These are phyloP conservation scores for Solanum appendiculatum DNA, from an alignment of 257 asterid genomes.

Conservation along the genomic window DNA sequence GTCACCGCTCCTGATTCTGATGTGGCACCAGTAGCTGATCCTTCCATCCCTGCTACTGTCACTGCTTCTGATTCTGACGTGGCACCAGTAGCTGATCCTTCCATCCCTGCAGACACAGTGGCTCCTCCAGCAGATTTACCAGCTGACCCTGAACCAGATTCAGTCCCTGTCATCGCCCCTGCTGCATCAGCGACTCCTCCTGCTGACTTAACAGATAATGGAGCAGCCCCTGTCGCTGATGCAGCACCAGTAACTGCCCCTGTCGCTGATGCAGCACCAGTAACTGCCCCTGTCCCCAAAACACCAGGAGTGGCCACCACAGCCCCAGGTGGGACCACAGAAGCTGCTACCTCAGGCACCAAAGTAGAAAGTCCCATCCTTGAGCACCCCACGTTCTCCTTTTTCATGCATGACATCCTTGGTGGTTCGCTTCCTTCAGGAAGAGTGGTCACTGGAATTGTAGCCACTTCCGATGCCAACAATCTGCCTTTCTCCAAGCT, in stretches of 20 bases:
- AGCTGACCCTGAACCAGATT: neutral
- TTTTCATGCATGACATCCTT: slow-evolving; percentile 81
- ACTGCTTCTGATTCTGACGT: neutral
- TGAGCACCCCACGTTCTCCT: slow-evolving; percentile 34
- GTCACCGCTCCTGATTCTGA: neutral
- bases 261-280: slow-evolving; percentile 8
- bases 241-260: slow-evolving; percentile 12
- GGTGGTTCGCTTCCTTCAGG: slow-evolving; percentile 86
- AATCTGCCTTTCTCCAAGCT: slow-evolving; percentile 75
- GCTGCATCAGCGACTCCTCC: slow-evolving; percentile 7
- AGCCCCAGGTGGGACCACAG: neutral
- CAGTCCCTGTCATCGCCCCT: neutral
- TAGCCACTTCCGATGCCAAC: slow-evolving; percentile 59
- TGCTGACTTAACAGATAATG: slow-evolving; percentile 10
- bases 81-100: neutral
- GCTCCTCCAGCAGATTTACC: slow-evolving; percentile 1
- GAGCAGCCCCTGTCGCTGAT: slow-evolving; percentile 6
- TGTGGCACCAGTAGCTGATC: neutral
- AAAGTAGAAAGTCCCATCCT: slow-evolving; percentile 4
- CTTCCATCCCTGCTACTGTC: neutral
- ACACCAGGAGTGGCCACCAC: slow-evolving; percentile 7
- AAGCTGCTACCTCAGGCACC: slow-evolving; percentile 5
- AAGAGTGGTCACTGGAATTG: slow-evolving; percentile 67
- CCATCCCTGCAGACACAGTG: neutral
- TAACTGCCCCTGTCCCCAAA: neutral